Percentiles rank a stretch among this genome's conserved stretches.
Conservation (phyloP, 495 filamentous ascomycete species). For the Echria macrotheca region DNA sequence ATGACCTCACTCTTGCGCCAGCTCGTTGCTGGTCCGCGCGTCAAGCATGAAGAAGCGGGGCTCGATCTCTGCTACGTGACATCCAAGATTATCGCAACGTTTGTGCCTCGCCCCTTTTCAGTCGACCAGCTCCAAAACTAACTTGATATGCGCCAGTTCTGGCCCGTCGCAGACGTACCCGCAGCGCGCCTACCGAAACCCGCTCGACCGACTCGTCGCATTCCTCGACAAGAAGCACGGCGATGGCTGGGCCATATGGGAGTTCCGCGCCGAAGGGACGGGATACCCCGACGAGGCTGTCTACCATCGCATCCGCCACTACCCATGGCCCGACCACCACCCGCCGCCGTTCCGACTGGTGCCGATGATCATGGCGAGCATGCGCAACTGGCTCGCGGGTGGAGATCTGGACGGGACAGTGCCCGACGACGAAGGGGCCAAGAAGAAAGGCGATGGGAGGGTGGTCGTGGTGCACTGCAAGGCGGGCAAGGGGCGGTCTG, state of each 20-base stretch:
- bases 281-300: slow-evolving; percentile 91
- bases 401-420: slow-evolving; percentile 39
- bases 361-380: slow-evolving; percentile 79
- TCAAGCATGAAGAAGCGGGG: slow-evolving; percentile 76
- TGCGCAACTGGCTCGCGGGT: slow-evolving; percentile 76
- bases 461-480: slow-evolving; percentile 95
- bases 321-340: slow-evolving; percentile 95
- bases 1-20: slow-evolving; percentile 53
- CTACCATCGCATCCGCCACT: slow-evolving; percentile 76
- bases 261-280: slow-evolving; percentile 93
- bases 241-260: slow-evolving; percentile 86
- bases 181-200: slow-evolving; percentile 85
- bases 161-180: slow-evolving; percentile 86
- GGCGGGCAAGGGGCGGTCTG: slow-evolving; percentile 90
- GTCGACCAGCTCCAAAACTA: neutral
- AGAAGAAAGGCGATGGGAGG: slow-evolving; percentile 25
- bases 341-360: slow-evolving; percentile 88
- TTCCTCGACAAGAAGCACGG: slow-evolving; percentile 84
- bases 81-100: slow-evolving; percentile 63
- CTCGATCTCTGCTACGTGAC: slow-evolving; percentile 96
- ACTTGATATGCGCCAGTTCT: slow-evolving; percentile 43
- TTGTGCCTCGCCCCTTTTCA: neutral
- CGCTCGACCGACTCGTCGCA: slow-evolving; percentile 72
- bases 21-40: slow-evolving; percentile 68
- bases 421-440: slow-evolving; percentile 6